Conservation (phyloP, 805 yeast species). For the Starmerella apicola region DNA sequence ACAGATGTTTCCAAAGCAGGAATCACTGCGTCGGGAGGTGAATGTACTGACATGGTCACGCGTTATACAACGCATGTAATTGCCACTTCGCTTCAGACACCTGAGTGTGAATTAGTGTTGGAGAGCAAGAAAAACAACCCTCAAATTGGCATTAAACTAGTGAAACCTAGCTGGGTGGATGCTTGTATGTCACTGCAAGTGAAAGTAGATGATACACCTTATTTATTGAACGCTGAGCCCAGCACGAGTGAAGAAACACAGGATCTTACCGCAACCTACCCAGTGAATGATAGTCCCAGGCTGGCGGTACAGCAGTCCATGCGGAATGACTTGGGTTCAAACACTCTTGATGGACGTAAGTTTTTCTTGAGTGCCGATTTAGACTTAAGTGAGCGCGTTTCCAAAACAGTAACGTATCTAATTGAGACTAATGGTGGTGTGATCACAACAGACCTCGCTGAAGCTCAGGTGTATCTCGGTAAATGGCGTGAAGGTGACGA, state of each 20-base stretch:
- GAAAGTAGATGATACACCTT: slow-evolving; percentile 41
- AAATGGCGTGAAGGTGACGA: slow-evolving; percentile 46
- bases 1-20: slow-evolving; percentile 58
- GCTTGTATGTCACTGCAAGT: slow-evolving; percentile 47
- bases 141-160: slow-evolving; percentile 29
- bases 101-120: slow-evolving; percentile 45
- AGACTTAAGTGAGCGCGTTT: slow-evolving; percentile 36
- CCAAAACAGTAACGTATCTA: slow-evolving; percentile 32
- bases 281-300: slow-evolving; percentile 17
- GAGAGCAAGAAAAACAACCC: slow-evolving; percentile 19
- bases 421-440: slow-evolving; percentile 46
- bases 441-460: slow-evolving; percentile 25
- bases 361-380: slow-evolving; percentile 48
- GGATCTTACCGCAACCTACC: slow-evolving; percentile 16
- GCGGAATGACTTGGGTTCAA: slow-evolving; percentile 18
- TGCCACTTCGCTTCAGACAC: slow-evolving; percentile 41
- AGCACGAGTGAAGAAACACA: background rate
- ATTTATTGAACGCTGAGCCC: slow-evolving; percentile 31
- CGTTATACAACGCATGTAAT: slow-evolving; percentile 70
- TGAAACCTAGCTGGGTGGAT: slow-evolving; percentile 70
- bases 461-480: slow-evolving; percentile 47
- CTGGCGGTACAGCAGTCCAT: slow-evolving; percentile 23
- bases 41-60: slow-evolving; percentile 47
- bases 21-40: slow-evolving; percentile 68
- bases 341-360: slow-evolving; percentile 31